phyloP scores from a whole-genome alignment of 192 early-diverging fungal species.

The Cetraspora pellucida region DNA sequence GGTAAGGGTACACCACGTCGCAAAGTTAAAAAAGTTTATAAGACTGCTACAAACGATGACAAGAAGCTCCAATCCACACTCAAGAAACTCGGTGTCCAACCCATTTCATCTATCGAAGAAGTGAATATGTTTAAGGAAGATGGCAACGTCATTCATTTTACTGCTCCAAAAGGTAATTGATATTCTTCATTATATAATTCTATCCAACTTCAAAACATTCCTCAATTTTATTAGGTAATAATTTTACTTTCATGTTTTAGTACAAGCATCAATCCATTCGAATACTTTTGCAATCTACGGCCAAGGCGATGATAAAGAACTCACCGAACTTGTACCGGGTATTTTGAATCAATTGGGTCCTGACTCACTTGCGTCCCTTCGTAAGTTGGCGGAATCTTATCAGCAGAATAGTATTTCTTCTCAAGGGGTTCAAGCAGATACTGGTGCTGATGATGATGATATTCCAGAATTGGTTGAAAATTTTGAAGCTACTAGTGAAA shows the following conservation, averaged over 20 bases:
- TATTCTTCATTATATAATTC: background rate
- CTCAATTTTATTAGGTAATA: background rate
- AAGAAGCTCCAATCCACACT: conserved; percentile 90
- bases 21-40: conserved; percentile 78
- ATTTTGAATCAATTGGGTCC: conserved; percentile 88
- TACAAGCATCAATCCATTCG: conserved; percentile 55
- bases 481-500: conserved; percentile 55
- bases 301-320: conserved; percentile 75
- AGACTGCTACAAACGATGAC: conserved; percentile 77
- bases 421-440: conserved; percentile 52
- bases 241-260: conserved; percentile 19
- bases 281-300: conserved; percentile 98
- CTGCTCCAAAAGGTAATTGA: conserved; percentile 75
- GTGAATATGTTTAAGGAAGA: conserved; percentile 99
- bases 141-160: conserved; percentile 92
- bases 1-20: conserved; percentile 94
- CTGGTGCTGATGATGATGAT: conserved; percentile 80
- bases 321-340: conserved; percentile 78
- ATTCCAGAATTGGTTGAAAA: conserved; percentile 91
- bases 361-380: conserved; percentile 85
- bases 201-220: background rate
- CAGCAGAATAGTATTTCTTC: conserved; percentile 55
- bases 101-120: conserved; percentile 86
- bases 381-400: conserved; percentile 85
- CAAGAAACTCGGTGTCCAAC: conserved; percentile 90